Base-by-base conservation (phyloP, 345 rosid genomes). In the Lepidium africanum region DNA sequence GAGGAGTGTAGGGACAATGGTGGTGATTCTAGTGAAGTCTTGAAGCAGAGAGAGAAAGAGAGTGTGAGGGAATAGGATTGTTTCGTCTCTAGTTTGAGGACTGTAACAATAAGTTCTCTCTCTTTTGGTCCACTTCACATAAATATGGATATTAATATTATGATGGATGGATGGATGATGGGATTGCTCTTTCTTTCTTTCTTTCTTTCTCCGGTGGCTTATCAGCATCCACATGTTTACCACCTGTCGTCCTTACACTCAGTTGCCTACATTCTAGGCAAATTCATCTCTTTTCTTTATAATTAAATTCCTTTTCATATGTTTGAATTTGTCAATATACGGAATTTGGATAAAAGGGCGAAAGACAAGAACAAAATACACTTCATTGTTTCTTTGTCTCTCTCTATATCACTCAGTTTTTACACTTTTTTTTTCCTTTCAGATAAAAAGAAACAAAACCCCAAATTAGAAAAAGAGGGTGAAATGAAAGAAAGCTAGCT, bases 81-180 rank as follows among this genome's bases (percentile, higher is more conserved):
- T 50, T 70, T 66, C 71, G 66, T 42, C 55, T 48, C 17, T 47
- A 19, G 12, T 48, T 19, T 30, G 39, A 70, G 74, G 56, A 33
- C 63, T 53, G 56, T 43, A 65, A 65, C 72, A 5, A 52, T 73
- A 46, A 21, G 4, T 57, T 72, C 61, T 65, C 67, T 72, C 65
- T 72, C 72, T 51, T 74, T 66, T 74, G 77, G 77, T 74, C 77
- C 73, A 74, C 73, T 74, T 74, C 73, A 43, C 67, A 66, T 74
- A 51, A 74, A 74, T 30, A 6, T 74, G 63, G 68, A 59, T 66
- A 66, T 73, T 21, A 21, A 21, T 21, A 21, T n/a, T n/a, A n/a
- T n/a, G n/a, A n/a, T n/a, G n/a, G n/a, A n/a, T n/a, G n/a, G 23
- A 21, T 19, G 47, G 47, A 15, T 46, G 75, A 71, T 66, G 67